phyloP scores from a whole-genome alignment of 192 early-diverging fungal species.

The Gamsiella multidivaricata region DNA sequence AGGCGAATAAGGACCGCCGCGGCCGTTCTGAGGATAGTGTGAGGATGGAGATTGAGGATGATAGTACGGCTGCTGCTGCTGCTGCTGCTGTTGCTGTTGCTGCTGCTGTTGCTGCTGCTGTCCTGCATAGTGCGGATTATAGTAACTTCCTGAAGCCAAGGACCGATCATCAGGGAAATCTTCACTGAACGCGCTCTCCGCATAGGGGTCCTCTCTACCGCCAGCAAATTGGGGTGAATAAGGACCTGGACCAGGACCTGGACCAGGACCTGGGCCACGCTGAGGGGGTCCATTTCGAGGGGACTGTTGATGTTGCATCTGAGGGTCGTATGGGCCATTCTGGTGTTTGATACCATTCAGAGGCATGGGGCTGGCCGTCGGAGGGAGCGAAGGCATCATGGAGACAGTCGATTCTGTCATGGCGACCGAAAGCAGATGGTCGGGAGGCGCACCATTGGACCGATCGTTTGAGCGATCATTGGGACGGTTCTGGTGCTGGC shows the following conservation, averaged over 20 bases:
- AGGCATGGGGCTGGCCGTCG: constrained; percentile 2
- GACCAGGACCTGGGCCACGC: not conserved
- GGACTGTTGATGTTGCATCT: constrained; percentile 5
- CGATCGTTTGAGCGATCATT: constrained; percentile 10
- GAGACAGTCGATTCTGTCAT: constrained; percentile 37
- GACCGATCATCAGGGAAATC: constrained; percentile 34
- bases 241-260: not conserved
- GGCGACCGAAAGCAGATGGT: constrained; percentile 13
- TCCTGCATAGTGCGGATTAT: not conserved
- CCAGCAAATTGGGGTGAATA: constrained; percentile 5
- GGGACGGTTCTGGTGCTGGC: not conserved
- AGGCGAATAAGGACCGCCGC: constrained; percentile 18
- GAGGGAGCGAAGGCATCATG: constrained; percentile 32
- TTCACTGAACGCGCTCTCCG: constrained; percentile 39
- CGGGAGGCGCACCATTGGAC: not conserved
- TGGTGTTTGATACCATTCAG: constrained; percentile 2
- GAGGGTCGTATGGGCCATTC: not conserved
- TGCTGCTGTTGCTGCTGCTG: not conserved
- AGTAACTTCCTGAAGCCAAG: constrained; percentile 8
- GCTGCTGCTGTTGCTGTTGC: constrained; percentile 1
- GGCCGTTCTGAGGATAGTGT: not conserved
- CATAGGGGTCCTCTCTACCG: constrained; percentile 27
- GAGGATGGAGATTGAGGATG: not conserved
- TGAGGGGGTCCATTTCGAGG: not conserved
- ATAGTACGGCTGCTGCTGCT: too few relatives aligned